phyloP scores from a whole-genome alignment of 768 basidiomycete species.

The Suillus fuscotomentosus region DNA sequence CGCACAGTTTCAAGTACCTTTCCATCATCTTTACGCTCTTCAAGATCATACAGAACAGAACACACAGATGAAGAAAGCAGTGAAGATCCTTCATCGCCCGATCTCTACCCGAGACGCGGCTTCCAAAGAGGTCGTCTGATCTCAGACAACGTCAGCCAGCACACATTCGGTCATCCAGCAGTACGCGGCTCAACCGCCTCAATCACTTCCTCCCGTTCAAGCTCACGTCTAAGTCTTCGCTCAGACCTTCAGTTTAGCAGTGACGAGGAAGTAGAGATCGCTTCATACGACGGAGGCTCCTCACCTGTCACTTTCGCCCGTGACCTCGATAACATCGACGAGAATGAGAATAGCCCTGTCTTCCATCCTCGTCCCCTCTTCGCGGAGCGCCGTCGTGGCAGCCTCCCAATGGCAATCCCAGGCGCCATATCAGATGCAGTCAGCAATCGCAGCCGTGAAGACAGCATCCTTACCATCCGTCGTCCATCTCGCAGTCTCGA shows the following conservation, averaged over 20 bases:
- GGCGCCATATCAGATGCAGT: slow-evolving; percentile 27
- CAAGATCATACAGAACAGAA: slow-evolving; percentile 10
- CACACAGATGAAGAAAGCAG: slow-evolving; percentile 31
- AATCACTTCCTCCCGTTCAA: slow-evolving; percentile 39
- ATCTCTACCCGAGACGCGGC: slow-evolving; percentile 15
- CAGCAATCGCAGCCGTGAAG: slow-evolving; percentile 49
- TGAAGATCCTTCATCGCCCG: slow-evolving; percentile 35
- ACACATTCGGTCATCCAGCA: slow-evolving; percentile 49
- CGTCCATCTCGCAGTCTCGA: slow-evolving; percentile 62
- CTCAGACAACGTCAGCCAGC: slow-evolving; percentile 45
- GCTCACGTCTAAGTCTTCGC: slow-evolving; percentile 32
- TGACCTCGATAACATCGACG: slow-evolving; percentile 27
- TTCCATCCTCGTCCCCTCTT: slow-evolving; percentile 15
- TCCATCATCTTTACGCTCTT: slow-evolving; percentile 11
- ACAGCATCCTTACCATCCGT: slow-evolving; percentile 56
- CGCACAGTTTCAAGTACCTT: slow-evolving; percentile 19
- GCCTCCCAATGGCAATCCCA: slow-evolving; percentile 62
- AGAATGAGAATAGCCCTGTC: slow-evolving; percentile 24
- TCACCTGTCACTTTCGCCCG: slow-evolving; percentile 40
- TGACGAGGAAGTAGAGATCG: slow-evolving; percentile 47
- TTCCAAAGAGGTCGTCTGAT: slow-evolving; percentile 24
- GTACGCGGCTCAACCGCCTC: slow-evolving; percentile 31
- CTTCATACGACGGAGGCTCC: slow-evolving; percentile 35
- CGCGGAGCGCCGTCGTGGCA: slow-evolving; percentile 43
- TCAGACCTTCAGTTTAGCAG: slow-evolving; percentile 42